Evolutionary conservation across 2,329 filamentous ascomycete species (phyloP).

Genomic region (Penicillium sp.): DNA sequence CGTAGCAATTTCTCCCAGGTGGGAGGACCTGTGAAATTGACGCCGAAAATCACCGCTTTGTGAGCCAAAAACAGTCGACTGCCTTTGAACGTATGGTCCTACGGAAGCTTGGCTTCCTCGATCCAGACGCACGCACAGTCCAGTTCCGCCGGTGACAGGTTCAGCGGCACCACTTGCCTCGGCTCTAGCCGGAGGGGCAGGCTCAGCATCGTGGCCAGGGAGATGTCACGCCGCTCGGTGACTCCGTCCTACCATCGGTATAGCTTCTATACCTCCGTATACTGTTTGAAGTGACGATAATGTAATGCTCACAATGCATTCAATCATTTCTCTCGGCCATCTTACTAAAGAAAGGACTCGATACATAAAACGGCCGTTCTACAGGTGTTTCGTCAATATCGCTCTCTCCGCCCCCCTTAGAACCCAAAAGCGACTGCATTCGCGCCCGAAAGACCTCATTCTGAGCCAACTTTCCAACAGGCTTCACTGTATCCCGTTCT

Average conservation of each 20-base stretch:
- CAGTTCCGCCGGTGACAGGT: neutral
- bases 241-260: neutral
- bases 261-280: neutral
- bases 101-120: neutral
- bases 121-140: neutral
- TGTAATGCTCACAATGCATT: neutral
- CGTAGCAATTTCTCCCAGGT: neutral
- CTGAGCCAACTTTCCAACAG: slow-evolving; percentile 1
- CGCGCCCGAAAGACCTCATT: neutral
- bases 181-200: neutral
- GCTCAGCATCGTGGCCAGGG: neutral
- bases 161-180: neutral
- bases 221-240: neutral
- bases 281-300: neutral
- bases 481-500: neutral
- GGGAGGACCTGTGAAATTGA: neutral
- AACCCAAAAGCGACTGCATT: neutral
- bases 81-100: neutral
- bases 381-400: neutral
- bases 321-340: neutral
- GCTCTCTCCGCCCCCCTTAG: neutral
- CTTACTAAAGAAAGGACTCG: slow-evolving; percentile 5
- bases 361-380: slow-evolving; percentile 1
- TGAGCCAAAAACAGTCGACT: neutral
- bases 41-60: neutral